Evolutionary conservation across 106 monocot genomes (phyloP), one percentile per base, ranked within the genome.

Genomic region (Allium cepa): DNA sequence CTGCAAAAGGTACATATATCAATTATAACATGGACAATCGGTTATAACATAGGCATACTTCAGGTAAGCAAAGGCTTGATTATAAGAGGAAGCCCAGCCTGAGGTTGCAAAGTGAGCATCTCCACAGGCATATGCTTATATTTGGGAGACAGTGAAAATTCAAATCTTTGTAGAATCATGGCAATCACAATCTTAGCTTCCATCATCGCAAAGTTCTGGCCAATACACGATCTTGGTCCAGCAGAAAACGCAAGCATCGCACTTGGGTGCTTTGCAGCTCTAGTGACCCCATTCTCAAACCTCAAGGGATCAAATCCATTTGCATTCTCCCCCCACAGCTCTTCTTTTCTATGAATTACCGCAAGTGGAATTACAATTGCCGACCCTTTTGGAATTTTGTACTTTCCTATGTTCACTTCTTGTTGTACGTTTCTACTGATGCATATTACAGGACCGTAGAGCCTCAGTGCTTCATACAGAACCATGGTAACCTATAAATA

Each of bases 131-230:
- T 71, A 64, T 90, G 90, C 10, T 67, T 77, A 69, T 90, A 86
- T 4, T 56, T 17, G 0, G 83, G 62, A 9, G 90, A 90, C 8
- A 86, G 49, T 11, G 68, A 36, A 57, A 85, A 78, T 7, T 75
- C 69, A 78, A 83, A 90, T 68, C 71, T 72, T 68, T 82, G 83
- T 10, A 90, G 78, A 22, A 90, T 83, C 80, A 82, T 78, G 16
- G 71, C 80, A 10, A 86, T 50, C 17, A 75, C 80, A 7, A 64
- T 59, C 78, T 76, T 90, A 0, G 90, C 83, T 62, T 90, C 90
- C 26, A 82, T 3, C 81, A 88, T 71, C 1, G 88, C 88, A 57
- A 88, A 84, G 68, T 77, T 77, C 72, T 84, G 84, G 2, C 84
- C 88, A 0, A 84, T 58, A 49, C 88, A 88, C 13, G 69, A 17